phyloP scores from a whole-genome alignment of 129 eudicot genomes.

The Tagetes erecta region DNA sequence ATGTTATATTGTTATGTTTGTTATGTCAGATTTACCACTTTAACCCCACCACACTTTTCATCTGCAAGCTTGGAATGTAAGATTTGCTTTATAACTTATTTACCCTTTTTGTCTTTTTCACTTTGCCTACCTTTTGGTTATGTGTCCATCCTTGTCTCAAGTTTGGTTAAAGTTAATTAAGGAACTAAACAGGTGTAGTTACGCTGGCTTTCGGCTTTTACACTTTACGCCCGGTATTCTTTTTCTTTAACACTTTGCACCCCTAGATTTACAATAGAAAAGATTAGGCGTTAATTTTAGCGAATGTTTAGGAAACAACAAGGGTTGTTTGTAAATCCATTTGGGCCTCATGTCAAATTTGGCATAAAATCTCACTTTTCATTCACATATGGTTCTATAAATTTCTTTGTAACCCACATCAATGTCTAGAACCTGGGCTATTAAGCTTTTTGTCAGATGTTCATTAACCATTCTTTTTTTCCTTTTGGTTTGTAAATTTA shows the following conservation, averaged over 20 bases:
- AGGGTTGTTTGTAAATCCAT: constrained; percentile 16
- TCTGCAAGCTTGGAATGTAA: constrained; percentile 36
- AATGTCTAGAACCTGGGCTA: neutral
- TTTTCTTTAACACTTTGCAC: constrained; percentile 9
- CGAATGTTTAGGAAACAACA: constrained; percentile 33
- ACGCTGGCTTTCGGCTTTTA: constrained; percentile 18
- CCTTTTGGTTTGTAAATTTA: neutral
- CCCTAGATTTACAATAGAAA: constrained; percentile 26
- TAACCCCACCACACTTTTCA: constrained; percentile 24
- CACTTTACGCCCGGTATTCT: constrained; percentile 8
- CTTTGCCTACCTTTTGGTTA: constrained; percentile 28
- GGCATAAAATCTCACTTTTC: constrained; percentile 17
- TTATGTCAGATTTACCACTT: constrained; percentile 32
- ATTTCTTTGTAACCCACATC: neutral
- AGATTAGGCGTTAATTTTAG: constrained; percentile 18
- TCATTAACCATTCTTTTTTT: neutral
- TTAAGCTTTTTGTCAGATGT: neutral
- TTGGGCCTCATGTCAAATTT: constrained; percentile 9
- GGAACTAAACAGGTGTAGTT: neutral
- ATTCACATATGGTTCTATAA: constrained; percentile 9
- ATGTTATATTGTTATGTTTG: constrained; percentile 5
- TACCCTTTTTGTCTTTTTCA: constrained; percentile 20
- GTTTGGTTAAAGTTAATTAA: constrained; percentile 21
- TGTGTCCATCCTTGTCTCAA: constrained; percentile 39
- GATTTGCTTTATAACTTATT: constrained; percentile 26